Evolutionary conservation across 306 rosid species (phyloP).

Genomic region (Astragalus membranaceus): DNA sequence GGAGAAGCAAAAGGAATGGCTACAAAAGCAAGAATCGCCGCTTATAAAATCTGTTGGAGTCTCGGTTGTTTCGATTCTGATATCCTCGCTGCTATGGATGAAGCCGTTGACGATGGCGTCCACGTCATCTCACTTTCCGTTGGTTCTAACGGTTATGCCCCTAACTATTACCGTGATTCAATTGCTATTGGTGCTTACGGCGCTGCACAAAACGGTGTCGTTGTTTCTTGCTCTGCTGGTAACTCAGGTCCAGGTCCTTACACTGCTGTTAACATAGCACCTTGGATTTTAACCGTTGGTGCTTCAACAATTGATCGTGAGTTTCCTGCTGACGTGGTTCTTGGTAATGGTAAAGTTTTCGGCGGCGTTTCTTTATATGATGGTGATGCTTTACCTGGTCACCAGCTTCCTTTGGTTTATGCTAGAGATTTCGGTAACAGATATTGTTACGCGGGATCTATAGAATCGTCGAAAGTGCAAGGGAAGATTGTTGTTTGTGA

Average conservation of each 20-base stretch:
- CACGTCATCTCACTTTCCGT: slow-evolving; percentile 79
- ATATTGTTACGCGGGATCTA: slow-evolving; percentile 41
- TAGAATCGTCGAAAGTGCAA: slow-evolving; percentile 40
- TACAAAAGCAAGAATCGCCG: slow-evolving; percentile 69
- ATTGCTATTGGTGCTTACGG: slow-evolving; percentile 80
- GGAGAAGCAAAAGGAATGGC: slow-evolving; percentile 95
- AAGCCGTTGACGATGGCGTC: slow-evolving; percentile 74
- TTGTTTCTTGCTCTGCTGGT: slow-evolving; percentile 82
- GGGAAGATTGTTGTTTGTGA: slow-evolving; percentile 91
- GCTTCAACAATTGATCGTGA: slow-evolving; percentile 81
- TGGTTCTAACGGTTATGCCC: slow-evolving; percentile 54
- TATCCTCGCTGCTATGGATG: slow-evolving; percentile 92
- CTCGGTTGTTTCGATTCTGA: slow-evolving; percentile 76
- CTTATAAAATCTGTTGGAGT: slow-evolving; percentile 80
- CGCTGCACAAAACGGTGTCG: slow-evolving; percentile 52
- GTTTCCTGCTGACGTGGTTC: slow-evolving; percentile 67
- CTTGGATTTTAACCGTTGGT: slow-evolving; percentile 87
- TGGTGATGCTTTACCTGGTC: slow-evolving; percentile 42
- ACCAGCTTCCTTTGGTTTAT: slow-evolving; percentile 55
- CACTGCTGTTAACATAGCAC: slow-evolving; percentile 77
- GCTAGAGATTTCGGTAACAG: slow-evolving; percentile 49
- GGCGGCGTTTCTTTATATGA: slow-evolving; percentile 65
- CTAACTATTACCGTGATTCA: slow-evolving; percentile 53
- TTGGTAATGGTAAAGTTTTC: slow-evolving; percentile 52
- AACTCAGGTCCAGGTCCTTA: slow-evolving; percentile 68